Base-by-base conservation (phyloP, 768 basidiomycete species). In the Amanita brunnescens region DNA sequence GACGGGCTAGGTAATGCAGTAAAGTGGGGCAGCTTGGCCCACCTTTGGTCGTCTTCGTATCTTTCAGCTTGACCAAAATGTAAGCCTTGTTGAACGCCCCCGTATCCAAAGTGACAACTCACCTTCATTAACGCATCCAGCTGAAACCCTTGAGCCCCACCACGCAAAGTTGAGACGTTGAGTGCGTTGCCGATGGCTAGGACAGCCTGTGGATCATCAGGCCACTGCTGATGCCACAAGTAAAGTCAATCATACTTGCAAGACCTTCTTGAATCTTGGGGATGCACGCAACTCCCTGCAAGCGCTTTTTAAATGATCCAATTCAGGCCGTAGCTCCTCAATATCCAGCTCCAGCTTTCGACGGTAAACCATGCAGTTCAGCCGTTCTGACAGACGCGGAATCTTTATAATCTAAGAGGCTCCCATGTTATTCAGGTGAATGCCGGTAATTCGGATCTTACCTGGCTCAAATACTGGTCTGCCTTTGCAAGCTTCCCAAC, bases 1-100 rank as follows among this genome's bases (percentile, higher is more conserved):
- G 75, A 42, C 78, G 76, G 10, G 88, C 90, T n/a, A 95, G 64
- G 61, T 91, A 95, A 63, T 95, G 93, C 10, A 96, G 72, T n/a
- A 97, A 70, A 0, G 91, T 95, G 0, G 92, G 91, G 57, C 90
- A 94, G 6, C 80, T 80, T 0, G 78, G 44, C 0, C 78, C 77
- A 0, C 77, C 78, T 51, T 79, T 83, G 0, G 77, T 80, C 0
- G 89, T 87, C 66, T 80, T 89, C 6, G 85, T 92, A 57, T 93
- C 91, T 61, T 81, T 85, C 68, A 92, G 67, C 92, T 95, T 29
- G 18, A 42, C 32, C 33, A 18, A 16, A 38, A 30, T 9, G 20
- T 45, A 33, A 54, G 50, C 38, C 47, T 34, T n/a, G 52, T 47
- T 1, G 52, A 55, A 42, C 32, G 18, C 37, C 33, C 9, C 18